Evolutionary conservation across 495 filamentous ascomycete genomes (phyloP), one percentile per base, ranked within the genome.

Genomic region (Penicillium turbatum): DNA sequence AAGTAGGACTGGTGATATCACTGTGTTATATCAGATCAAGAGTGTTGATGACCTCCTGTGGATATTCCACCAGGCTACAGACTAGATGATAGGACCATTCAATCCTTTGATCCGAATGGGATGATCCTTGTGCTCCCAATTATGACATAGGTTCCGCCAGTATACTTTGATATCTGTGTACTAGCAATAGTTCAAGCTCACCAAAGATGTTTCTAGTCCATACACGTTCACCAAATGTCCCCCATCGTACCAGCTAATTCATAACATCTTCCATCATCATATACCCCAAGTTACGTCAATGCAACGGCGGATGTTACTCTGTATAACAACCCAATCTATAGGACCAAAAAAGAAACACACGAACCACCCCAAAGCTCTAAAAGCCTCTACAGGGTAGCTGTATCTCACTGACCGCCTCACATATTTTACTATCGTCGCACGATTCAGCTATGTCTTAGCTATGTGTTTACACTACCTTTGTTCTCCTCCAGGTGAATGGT

Each of bases 401-500:
- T 43, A 8, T 24, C 30, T 24, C 6, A 17, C 13, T 26, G 4
- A n/a, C 21, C 12, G 31, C 19, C 15, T 16, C 1, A 1, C 12
- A 24, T 5, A 48, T 38, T 13, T 6, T 1, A 49, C 11, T 30
- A 13, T 42, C 12, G 49, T 43, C 29, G 12, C 38, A 51, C 37
- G 6, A 43, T 32, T 13, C 29, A 43, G 30, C 21, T 27, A 16
- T 51, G 49, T 32, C 38, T 41, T 42, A 16, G 21, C 3, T 24
- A 29, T 27, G 6, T 35, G 30, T 43, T 35, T 51, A 39, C 39
- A 26, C 49, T 17, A 51, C 49, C 30, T 17, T 51, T 10, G 30
- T 29, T 43, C n/a, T 24, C 15, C 17, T 12, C 15, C 7, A 12
- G 30, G 24, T 51, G 38, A 51, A 43, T 51, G 49, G 30, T 39